Base-by-base conservation (phyloP, 106 monocot genomes). In the Dendrobium nobile region DNA sequence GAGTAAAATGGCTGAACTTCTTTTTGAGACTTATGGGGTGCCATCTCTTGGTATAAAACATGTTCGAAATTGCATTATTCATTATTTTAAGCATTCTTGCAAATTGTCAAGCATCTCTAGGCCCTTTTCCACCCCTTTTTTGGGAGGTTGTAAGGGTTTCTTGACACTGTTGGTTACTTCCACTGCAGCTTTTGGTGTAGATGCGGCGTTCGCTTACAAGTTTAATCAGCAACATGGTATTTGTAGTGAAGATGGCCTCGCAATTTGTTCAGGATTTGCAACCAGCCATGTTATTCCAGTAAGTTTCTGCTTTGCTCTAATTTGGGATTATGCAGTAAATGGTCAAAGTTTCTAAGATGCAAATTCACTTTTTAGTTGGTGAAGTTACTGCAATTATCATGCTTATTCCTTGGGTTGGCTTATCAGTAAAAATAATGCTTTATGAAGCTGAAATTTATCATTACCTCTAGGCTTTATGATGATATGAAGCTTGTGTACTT, bases 1-100 rank as follows among this genome's bases (percentile, higher is more conserved):
- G 41, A 88, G 91, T 85, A 95, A 91, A 98, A 98, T 98, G 98
- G 89, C 98, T 42, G 98, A 98, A 75, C 98, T 98, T 86, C 92
- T 98, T 45, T 98, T 98, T 81, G 98, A 98, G 82, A 95, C 92
- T 64, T 98, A 98, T 87, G 95, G 88, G 43, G 82, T 91, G 59
- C 92, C 94, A 79, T 92, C 92, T 56, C 40, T 98, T 75, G 98
- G 98, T 98, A 93, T 26, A 64, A 47, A 5, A 56, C 24, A 45
- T 68, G 24, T 48, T 10, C 45, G 13, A 73, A 61, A 18, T 17
- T 54, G 31, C 26, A 72, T 18, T 73, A 26, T 70, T 27, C 28
- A 44, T 24, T 67, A 7, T 44, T 43, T 74, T 19, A 37, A 42
- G 74, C 42, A 74, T 41, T 1, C 74, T 74, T 19, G 5, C 74